These are phyloP conservation scores for Fusarium sp. DNA, from an alignment of 2,329 filamentous ascomycete genomes.

Conservation along the genomic window DNA sequence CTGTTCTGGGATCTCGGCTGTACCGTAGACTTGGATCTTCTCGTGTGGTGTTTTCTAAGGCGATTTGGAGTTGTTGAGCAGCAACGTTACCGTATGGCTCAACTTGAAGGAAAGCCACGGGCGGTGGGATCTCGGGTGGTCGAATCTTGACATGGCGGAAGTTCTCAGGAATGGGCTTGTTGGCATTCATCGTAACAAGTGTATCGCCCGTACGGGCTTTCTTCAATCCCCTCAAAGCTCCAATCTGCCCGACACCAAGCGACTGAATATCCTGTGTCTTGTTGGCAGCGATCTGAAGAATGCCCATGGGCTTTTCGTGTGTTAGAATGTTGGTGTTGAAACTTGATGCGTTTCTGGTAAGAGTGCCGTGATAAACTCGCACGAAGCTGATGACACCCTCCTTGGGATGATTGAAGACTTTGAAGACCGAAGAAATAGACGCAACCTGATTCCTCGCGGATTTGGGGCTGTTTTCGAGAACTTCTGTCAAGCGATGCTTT, in stretches of 20 bases:
- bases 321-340: conserved; percentile 88
- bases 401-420: conserved; percentile 88
- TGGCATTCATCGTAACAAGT: conserved; percentile 75
- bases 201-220: conserved; percentile 95
- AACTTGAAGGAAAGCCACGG: conserved; percentile 96
- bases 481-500: conserved; percentile 47
- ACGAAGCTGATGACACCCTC: conserved; percentile 92
- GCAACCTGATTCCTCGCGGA: conserved; percentile 51
- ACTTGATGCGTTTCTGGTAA: conserved; percentile 78
- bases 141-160: conserved; percentile 83
- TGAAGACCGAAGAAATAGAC: conserved; percentile 81
- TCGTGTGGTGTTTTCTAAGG: conserved; percentile 80
- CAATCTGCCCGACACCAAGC: conserved; percentile 89
- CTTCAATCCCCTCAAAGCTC: conserved; percentile 90
- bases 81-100: conserved; percentile 82
- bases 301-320: conserved; percentile 81
- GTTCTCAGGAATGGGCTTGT: conserved; percentile 71
- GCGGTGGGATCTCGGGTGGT: conserved; percentile 88
- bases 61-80: conserved; percentile 81
- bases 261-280: conserved; percentile 86
- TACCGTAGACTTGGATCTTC: conserved; percentile 95
- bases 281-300: conserved; percentile 90
- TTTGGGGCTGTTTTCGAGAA: conserved; percentile 55
- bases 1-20: conserved; percentile 86
- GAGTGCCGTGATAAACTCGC: conserved; percentile 85